Evolutionary conservation across 2,329 filamentous ascomycete species (phyloP).

Genomic region (Periconia sp.): DNA sequence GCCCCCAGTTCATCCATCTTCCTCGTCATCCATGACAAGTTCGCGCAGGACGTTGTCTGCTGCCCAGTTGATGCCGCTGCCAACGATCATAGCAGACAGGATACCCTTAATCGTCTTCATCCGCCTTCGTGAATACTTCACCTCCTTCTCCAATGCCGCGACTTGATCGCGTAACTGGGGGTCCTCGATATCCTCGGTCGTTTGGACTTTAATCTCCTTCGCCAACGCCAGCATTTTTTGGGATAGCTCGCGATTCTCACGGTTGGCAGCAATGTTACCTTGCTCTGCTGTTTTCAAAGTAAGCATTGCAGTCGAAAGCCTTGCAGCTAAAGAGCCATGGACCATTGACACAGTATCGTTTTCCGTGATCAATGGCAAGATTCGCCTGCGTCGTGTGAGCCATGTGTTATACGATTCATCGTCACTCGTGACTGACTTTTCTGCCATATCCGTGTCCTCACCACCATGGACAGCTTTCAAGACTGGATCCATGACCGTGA

Average conservation of each 20-base stretch:
- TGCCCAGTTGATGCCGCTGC: conserved; percentile 84
- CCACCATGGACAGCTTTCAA: conserved; percentile 78
- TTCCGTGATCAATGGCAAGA: conserved; percentile 69
- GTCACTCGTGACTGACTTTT: conserved; percentile 62
- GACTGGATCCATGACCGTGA: conserved; percentile 75
- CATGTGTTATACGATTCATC: background rate
- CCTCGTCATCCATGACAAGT: conserved; percentile 73
- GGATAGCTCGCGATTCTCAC: conserved; percentile 68
- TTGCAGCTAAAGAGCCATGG: conserved; percentile 65
- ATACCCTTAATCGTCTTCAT: conserved; percentile 80
- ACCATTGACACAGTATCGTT: conserved; percentile 71
- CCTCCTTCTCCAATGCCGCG: conserved; percentile 62
- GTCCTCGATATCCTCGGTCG: conserved; percentile 62
- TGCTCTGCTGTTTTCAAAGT: conserved; percentile 64
- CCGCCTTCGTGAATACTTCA: conserved; percentile 67
- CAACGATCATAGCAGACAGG: conserved; percentile 77
- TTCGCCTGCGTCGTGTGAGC: conserved; percentile 57
- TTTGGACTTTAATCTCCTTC: conserved; percentile 60
- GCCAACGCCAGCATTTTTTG: conserved; percentile 68
- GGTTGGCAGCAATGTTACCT: conserved; percentile 62
- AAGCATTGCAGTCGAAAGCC: conserved; percentile 58
- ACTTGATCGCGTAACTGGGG: conserved; percentile 62
- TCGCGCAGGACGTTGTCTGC: conserved; percentile 69
- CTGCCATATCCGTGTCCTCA: conserved; percentile 67
- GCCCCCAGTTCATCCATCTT: conserved; percentile 35